These are phyloP conservation scores for Boletus barrowsii DNA, from an alignment of 768 basidiomycete genomes.

Conservation along the genomic window DNA sequence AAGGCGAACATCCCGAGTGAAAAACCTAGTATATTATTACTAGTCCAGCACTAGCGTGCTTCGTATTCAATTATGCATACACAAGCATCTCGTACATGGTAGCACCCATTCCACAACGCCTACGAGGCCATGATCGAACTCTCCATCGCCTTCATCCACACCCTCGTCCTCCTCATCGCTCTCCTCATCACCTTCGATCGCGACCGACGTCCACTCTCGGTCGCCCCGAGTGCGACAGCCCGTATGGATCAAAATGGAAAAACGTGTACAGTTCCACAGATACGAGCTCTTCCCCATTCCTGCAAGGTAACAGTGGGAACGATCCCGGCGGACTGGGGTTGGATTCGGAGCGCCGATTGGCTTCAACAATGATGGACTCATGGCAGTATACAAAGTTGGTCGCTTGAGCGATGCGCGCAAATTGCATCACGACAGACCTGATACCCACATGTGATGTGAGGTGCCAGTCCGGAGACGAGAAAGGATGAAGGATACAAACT, in stretches of 20 bases:
- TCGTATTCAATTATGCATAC: background rate
- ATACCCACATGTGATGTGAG: background rate
- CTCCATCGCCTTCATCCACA: conserved; percentile 22
- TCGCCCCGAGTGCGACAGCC: conserved; percentile 74
- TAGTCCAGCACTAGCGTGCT: too few relatives aligned
- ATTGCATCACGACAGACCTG: conserved; percentile 92
- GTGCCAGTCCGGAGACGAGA: too few relatives aligned
- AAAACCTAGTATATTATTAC: too few relatives aligned
- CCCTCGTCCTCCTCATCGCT: conserved; percentile 65
- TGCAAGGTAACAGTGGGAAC: conserved; percentile 16
- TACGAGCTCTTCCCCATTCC: conserved; percentile 35
- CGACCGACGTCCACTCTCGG: conserved; percentile 85
- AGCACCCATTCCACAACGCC: background rate
- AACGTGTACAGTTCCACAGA: conserved; percentile 83
- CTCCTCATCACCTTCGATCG: conserved; percentile 64
- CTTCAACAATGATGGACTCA: conserved; percentile 83
- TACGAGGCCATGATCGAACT: conserved; percentile 12
- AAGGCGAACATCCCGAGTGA: too few relatives aligned
- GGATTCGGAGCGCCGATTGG: conserved; percentile 72
- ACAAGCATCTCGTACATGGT: background rate
- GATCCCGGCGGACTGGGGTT: conserved; percentile 29
- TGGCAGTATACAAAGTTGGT: conserved; percentile 94
- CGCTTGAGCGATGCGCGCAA: conserved; percentile 87
- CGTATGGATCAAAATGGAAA: conserved; percentile 98
- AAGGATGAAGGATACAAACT: background rate